Evolutionary conservation across 345 rosid genomes (phyloP).

Genomic region (Cardiospermum halicacabum): DNA sequence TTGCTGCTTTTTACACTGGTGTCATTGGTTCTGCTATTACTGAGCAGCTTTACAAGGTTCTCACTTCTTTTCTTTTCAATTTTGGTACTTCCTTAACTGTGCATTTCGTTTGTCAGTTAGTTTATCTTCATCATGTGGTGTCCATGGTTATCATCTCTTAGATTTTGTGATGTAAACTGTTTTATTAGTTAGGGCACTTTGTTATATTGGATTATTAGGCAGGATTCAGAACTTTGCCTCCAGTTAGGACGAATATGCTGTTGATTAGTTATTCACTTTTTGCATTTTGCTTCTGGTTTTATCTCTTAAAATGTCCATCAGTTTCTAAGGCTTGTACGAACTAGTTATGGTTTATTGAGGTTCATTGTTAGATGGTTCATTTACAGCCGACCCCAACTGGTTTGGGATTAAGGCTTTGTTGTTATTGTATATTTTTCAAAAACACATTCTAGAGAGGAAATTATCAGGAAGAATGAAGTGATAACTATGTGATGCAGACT

Average conservation of each 20-base stretch:
- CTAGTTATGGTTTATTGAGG: no score
- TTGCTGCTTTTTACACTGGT: conserved; percentile 87
- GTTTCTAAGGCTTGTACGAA: no score
- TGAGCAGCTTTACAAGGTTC: conserved; percentile 85
- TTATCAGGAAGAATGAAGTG: no score
- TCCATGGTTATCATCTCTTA: neutral
- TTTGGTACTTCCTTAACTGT: neutral
- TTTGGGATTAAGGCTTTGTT: no score
- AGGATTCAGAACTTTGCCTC: neutral
- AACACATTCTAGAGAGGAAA: no score
- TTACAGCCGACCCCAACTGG: no score
- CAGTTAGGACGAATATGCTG: neutral
- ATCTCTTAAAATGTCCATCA: no score
- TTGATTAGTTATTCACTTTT: neutral
- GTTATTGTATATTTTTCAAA: no score
- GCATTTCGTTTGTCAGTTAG: neutral
- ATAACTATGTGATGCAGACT: no score
- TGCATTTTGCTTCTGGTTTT: no score
- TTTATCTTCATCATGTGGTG: neutral
- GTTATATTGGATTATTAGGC: neutral
- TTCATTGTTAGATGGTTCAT: no score
- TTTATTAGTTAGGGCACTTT: neutral
- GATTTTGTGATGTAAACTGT: neutral
- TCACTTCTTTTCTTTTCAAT: neutral
- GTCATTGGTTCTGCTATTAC: conserved; percentile 76